These are phyloP conservation scores for Ustilago trichophora DNA, from an alignment of 1,284 basidiomycete species.

Conservation along the genomic window DNA sequence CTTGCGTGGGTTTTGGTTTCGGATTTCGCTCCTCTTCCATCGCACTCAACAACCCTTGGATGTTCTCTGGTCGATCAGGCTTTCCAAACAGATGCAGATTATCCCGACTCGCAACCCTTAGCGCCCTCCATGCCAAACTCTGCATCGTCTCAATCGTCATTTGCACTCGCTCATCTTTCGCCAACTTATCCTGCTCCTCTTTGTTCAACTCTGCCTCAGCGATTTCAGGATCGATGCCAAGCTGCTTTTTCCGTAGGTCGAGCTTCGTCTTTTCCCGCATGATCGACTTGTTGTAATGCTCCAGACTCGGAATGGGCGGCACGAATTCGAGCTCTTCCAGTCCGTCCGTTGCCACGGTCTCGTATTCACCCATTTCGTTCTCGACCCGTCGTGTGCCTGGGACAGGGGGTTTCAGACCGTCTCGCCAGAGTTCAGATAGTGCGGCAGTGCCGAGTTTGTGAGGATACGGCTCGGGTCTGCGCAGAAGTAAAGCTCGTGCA, in stretches of 20 bases:
- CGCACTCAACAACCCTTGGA: conserved; percentile 37
- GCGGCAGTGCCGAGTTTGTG: conserved; percentile 59
- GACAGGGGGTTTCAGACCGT: conserved; percentile 50
- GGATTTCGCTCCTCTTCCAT: conserved; percentile 45
- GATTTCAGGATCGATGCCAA: conserved; percentile 38
- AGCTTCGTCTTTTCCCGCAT: conserved; percentile 47
- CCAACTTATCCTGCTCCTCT: conserved; percentile 28
- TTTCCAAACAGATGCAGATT: conserved; percentile 49
- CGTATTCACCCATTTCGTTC: conserved; percentile 53
- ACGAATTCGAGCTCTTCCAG: conserved; percentile 60
- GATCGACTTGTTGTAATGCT: conserved; percentile 50
- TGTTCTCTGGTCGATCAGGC: conserved; percentile 45
- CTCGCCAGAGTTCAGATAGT: conserved; percentile 60
- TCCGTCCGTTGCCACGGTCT: conserved; percentile 55
- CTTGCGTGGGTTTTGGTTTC: conserved; percentile 17
- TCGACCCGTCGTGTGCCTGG: conserved; percentile 38
- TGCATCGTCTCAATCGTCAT: conserved; percentile 39
- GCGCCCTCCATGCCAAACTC: conserved; percentile 57
- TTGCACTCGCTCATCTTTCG: conserved; percentile 30
- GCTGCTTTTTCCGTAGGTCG: conserved; percentile 45
- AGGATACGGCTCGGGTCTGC: conserved; percentile 29
- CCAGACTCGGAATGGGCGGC: conserved; percentile 46
- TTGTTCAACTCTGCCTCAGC: conserved; percentile 22
- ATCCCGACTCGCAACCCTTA: conserved; percentile 43
- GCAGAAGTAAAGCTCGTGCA: conserved; percentile 27